Conservation (phyloP, 179 eudicot species). For the Sideroxylon spinosum region DNA sequence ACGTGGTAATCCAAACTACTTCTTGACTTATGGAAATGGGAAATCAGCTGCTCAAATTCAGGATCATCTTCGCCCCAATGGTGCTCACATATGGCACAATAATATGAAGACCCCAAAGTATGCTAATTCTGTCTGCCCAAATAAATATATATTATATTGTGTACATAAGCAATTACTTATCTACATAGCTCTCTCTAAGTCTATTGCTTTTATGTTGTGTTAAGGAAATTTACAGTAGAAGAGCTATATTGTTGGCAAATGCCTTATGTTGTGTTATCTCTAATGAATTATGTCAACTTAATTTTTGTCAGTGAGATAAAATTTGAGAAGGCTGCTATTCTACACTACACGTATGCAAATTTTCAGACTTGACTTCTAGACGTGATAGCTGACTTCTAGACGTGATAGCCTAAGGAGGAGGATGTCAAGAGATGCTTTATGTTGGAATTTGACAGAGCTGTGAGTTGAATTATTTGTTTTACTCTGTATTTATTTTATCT, state of each 20-base stretch:
- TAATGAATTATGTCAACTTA: not conserved
- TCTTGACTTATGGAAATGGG: conserved; percentile 88
- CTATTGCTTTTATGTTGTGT: not conserved
- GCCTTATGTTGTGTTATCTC: too few species aligned
- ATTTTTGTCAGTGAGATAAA: conserved; percentile 61
- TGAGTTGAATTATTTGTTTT: conserved; percentile 29
- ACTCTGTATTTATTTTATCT: not conserved
- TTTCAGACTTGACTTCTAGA: conserved; percentile 83
- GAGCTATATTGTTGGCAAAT: not conserved
- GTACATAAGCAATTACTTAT: not conserved
- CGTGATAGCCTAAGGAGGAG: conserved; percentile 91
- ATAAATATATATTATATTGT: not conserved
- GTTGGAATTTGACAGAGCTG: conserved; percentile 90
- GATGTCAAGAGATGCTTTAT: conserved; percentile 90
- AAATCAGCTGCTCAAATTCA: conserved; percentile 82
- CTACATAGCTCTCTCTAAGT: not conserved
- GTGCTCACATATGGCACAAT: conserved; percentile 95
- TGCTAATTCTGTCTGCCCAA: conserved; percentile 20
- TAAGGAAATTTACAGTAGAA: not conserved
- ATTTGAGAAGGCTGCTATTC: conserved; percentile 81
- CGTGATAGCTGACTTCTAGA: conserved; percentile 89
- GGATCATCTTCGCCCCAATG: conserved; percentile 85
- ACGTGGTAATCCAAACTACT: conserved; percentile 85
- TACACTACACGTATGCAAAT: conserved; percentile 79
- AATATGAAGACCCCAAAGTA: conserved; percentile 87